These are phyloP conservation scores for Sphaerobolus stellatus DNA, from an alignment of 1,284 basidiomycete genomes.

Conservation along the genomic window DNA sequence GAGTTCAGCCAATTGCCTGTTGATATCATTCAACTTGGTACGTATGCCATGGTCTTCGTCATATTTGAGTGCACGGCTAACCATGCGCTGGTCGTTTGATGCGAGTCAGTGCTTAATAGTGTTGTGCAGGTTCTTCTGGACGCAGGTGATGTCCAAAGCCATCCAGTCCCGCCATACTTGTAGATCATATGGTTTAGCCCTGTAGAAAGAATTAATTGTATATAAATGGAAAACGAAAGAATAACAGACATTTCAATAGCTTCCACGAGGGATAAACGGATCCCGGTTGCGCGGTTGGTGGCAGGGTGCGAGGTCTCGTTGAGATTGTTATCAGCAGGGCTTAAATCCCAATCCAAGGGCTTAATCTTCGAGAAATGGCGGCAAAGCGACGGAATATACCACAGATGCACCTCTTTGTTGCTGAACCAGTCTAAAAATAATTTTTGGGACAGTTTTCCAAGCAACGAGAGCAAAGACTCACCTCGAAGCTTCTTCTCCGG, in stretches of 20 bases:
- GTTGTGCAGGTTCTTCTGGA: too few species aligned
- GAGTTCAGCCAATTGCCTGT: too few species aligned
- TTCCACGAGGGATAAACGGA: not conserved
- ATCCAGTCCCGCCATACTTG: too few species aligned
- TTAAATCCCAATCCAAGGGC: not conserved
- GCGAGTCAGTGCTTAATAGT: not conserved
- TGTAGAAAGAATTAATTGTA: too few species aligned
- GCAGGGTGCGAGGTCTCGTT: not conserved
- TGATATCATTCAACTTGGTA: too few species aligned
- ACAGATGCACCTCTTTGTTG: not conserved
- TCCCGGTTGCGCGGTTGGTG: not conserved
- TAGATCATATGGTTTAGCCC: too few species aligned
- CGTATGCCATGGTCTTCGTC: not conserved
- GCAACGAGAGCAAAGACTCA: not conserved
- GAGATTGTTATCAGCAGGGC: not conserved
- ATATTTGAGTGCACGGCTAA: not conserved
- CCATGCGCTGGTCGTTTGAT: not conserved
- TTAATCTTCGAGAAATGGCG: not conserved
- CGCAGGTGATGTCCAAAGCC: too few species aligned
- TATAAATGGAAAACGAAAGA: too few species aligned
- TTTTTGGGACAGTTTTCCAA: not conserved
- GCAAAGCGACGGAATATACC: not conserved
- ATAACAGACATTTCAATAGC: not conserved
- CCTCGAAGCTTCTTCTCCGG: not conserved
- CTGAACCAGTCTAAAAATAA: not conserved